Evolutionary conservation across 345 rosid species (phyloP).

Genomic region (Pistacia integerrima): DNA sequence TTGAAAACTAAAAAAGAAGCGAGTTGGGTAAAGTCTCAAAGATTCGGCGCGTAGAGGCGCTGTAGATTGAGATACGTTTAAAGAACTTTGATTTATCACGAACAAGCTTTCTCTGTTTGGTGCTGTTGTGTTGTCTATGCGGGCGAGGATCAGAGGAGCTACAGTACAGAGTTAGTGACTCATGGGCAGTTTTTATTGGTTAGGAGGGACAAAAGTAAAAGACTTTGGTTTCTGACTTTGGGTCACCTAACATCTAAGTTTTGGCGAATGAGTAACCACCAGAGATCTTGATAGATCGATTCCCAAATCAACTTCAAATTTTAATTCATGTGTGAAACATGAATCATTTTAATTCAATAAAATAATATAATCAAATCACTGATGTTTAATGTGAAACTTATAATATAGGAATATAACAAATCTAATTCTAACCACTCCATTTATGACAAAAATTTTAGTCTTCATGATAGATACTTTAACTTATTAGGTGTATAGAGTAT

Average conservation of each 20-base stretch:
- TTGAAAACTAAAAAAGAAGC: neutral
- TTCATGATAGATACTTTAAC: too few species aligned
- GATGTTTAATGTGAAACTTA: too few species aligned
- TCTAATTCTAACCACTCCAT: too few species aligned
- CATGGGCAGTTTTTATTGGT: neutral
- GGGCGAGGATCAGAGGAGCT: neutral
- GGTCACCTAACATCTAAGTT: too few species aligned
- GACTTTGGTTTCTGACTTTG: neutral
- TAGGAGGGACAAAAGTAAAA: neutral
- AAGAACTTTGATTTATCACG: constrained; percentile 1
- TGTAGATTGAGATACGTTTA: neutral
- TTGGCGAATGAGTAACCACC: too few species aligned
- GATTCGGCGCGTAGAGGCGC: neutral
- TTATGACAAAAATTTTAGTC: too few species aligned
- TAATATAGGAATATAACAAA: too few species aligned
- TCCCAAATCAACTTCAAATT: neutral
- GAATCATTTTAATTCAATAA: too few species aligned
- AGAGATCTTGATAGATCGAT: too few species aligned
- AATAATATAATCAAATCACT: too few species aligned
- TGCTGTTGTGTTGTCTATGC: neutral
- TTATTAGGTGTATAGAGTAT: too few species aligned
- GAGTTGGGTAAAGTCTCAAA: neutral
- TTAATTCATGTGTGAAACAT: too few species aligned
- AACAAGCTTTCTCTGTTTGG: neutral
- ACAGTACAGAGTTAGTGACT: neutral